phyloP scores from a whole-genome alignment of 192 early-diverging fungal genomes.

The Helicostylum pulchrum region DNA sequence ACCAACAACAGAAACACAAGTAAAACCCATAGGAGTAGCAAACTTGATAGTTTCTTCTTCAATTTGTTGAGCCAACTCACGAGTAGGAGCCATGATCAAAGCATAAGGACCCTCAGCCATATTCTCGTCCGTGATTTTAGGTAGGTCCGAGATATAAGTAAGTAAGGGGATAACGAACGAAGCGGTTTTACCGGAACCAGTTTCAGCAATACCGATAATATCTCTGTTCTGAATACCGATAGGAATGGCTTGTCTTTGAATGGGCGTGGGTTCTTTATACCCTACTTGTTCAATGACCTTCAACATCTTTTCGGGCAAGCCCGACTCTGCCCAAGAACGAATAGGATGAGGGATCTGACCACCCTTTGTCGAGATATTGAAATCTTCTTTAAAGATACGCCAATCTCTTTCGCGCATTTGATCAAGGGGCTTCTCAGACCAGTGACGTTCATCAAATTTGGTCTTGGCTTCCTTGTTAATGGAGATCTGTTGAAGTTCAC shows the following conservation, averaged over 20 bases:
- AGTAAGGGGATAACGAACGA: conserved; percentile 97
- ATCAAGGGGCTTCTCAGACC: conserved; percentile 84
- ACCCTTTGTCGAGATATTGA: conserved; percentile 93
- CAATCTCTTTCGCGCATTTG: conserved; percentile 98
- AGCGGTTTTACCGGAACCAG: conserved; percentile 94
- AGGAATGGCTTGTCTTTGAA: conserved; percentile 96
- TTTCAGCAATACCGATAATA: conserved; percentile 85
- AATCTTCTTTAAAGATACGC: conserved; percentile 99
- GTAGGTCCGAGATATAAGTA: conserved; percentile 78
- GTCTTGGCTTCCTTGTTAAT: conserved; percentile 61
- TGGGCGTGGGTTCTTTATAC: conserved; percentile 93
- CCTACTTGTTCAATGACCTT: conserved; percentile 79
- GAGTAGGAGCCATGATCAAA: conserved; percentile 91
- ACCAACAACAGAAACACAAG: conserved; percentile 80
- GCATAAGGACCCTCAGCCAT: conserved; percentile 88
- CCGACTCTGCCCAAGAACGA: conserved; percentile 84
- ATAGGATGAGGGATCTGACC: conserved; percentile 86
- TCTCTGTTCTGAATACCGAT: conserved; percentile 91
- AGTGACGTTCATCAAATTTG: conserved; percentile 90
- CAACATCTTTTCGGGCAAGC: conserved; percentile 64
- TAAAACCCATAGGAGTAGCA: conserved; percentile 79
- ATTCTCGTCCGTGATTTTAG: conserved; percentile 73
- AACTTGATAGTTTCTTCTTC: conserved; percentile 93
- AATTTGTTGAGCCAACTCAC: conserved; percentile 97
- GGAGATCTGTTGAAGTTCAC: conserved; percentile 61